Evolutionary conservation across 495 filamentous ascomycete genomes (phyloP), one percentile per base, ranked within the genome.

Genomic region (Aspergillus kassunensis): DNA sequence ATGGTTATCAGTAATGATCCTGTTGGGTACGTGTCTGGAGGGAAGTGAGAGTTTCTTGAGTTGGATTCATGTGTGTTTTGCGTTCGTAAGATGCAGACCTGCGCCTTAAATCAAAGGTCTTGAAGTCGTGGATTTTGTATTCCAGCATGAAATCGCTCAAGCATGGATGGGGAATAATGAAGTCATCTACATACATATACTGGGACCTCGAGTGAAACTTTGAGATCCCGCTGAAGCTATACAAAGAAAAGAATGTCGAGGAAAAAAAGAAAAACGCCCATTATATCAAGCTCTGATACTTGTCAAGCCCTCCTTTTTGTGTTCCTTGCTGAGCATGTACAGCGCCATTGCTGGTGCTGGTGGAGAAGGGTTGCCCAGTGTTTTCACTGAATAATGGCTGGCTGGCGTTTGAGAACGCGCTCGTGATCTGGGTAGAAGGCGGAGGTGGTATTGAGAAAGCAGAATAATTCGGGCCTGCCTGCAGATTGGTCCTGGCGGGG

Each of bases 231-330:
- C 20, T 31, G 42, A 31, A 45, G 25, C 7, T 46, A 29, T 42
- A 21, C 10, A 34, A 21, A 43, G 25, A 16, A 37, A n/a, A 25
- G n/a, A n/a, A n/a, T n/a, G n/a, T n/a, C n/a, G n/a, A n/a, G 48
- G 10, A 18, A 44, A 6, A 51, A 45, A 20, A 23, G 44, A 55
- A 20, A 54, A 61, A 53, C 41, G 44, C 46, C 6, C 29, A 6
- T 64, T 42, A 95, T 51, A 95, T 62, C 57, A 95, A 71, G 66
- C 89, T 93, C 59, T 89, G 85, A 59, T 89, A 95, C 59, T 85
- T 86, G 65, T 90, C 88, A 62, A 95, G 69, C 7, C 87, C 88
- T 53, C 80, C 72, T 36, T 70, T 67, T 23, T 49, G 55, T 11
- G 36, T 39, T n/a, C 37, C 49, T 40, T 49, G 55, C 12, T 45